Conservation (phyloP, 371 early-diverging fungal genomes). For the Apophysomyces variabilis region DNA sequence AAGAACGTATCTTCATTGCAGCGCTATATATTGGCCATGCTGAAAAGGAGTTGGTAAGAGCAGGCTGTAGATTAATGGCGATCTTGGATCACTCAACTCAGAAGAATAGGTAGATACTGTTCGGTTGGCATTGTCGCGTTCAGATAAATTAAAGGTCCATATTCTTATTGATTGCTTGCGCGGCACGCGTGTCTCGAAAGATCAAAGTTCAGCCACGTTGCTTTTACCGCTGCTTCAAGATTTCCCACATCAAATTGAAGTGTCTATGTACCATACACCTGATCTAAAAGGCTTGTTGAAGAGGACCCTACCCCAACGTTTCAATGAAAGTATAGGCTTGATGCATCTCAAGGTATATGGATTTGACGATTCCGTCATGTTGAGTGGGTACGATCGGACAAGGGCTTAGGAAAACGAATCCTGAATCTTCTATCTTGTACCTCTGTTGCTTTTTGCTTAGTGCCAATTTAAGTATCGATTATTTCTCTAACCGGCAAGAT, state of each 20-base stretch:
- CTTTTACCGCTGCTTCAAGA: conserved; percentile 70
- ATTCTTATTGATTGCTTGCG: conserved; percentile 88
- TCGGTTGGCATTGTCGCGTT: conserved; percentile 56
- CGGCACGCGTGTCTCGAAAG: conserved; percentile 75
- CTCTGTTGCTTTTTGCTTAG: conserved; percentile 30
- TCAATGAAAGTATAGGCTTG: conserved; percentile 92
- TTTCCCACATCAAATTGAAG: conserved; percentile 68
- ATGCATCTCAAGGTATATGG: conserved; percentile 94
- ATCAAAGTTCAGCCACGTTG: conserved; percentile 69
- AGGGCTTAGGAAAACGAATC: no score
- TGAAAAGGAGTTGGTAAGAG: conserved; percentile 76
- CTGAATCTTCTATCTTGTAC: no score
- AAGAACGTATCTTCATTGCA: conserved; percentile 76
- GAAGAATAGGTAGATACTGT: conserved; percentile 58
- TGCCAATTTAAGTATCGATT: conserved; percentile 95
- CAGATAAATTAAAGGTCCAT: conserved; percentile 61
- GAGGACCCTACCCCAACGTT: conserved; percentile 77
- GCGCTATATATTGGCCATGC: conserved; percentile 88
- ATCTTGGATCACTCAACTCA: no score
- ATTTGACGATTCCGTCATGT: conserved; percentile 86
- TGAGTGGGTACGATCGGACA: conserved; percentile 76
- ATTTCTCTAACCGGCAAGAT: conserved; percentile 95
- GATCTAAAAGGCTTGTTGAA: conserved; percentile 77
- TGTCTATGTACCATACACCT: conserved; percentile 87
- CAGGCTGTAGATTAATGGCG: no score